These are phyloP conservation scores for Delonix regia DNA, from an alignment of 306 rosid species.

Conservation along the genomic window DNA sequence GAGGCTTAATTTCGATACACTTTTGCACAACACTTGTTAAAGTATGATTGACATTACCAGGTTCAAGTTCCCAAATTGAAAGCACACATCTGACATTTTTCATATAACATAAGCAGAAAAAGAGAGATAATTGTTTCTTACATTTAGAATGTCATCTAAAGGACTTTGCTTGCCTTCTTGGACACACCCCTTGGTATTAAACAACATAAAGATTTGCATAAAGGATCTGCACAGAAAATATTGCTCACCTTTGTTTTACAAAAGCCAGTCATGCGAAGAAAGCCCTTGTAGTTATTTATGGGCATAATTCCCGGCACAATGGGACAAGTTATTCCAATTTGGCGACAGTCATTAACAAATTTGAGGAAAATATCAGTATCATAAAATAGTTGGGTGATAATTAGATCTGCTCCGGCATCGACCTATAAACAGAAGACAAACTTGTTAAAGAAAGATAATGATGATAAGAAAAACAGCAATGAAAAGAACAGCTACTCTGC, in stretches of 20 bases:
- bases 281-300: constrained; percentile 94
- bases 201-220: constrained; percentile 12
- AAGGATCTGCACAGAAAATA: neutral
- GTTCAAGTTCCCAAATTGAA: constrained; percentile 2
- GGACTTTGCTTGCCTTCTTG: constrained; percentile 1
- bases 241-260: constrained; percentile 90
- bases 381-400: constrained; percentile 89
- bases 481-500: constrained; percentile 9
- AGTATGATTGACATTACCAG: constrained; percentile 20
- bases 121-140: constrained; percentile 10
- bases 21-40: neutral
- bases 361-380: constrained; percentile 92
- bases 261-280: constrained; percentile 94
- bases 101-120: neutral
- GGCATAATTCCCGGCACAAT: constrained; percentile 99
- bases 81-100: neutral
- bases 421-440: constrained; percentile 49
- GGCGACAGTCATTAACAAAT: constrained; percentile 94
- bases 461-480: neutral
- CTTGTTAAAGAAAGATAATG: constrained; percentile 18
- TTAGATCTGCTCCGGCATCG: constrained; percentile 95
- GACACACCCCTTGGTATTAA: neutral
- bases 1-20: neutral
- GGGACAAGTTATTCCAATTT: constrained; percentile 92
- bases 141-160: neutral